A percentile compares a stretch with the other conserved stretches of the same genome.
phyloP scores from a whole-genome alignment of 1,139 yeast genomes.

The Hanseniaspora gamundiae region DNA sequence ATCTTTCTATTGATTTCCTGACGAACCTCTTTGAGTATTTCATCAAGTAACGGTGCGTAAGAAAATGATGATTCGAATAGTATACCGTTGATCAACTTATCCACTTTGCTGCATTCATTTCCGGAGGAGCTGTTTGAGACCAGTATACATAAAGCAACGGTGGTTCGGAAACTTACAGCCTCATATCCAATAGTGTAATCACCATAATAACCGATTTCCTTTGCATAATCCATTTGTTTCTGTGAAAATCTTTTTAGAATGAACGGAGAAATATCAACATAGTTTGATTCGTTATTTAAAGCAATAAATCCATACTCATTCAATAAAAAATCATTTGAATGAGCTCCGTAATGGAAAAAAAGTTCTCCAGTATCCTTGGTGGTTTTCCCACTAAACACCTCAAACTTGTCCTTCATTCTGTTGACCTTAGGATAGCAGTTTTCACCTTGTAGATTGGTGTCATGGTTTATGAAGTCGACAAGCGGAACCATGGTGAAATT shows the following conservation, averaged over 20 bases:
- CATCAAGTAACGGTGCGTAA: neutral
- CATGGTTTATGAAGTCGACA: constrained; percentile 81
- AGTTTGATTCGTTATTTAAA: constrained; percentile 53
- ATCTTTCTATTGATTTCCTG: neutral
- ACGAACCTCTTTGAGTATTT: neutral
- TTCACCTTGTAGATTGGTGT: constrained; percentile 27
- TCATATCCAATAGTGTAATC: constrained; percentile 53
- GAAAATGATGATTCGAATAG: constrained; percentile 12
- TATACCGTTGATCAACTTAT: constrained; percentile 15
- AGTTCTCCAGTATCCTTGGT: constrained; percentile 40
- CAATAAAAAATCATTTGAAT: constrained; percentile 65
- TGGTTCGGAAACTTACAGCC: constrained; percentile 58
- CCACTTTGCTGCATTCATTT: constrained; percentile 15
- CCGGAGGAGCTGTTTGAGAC: constrained; percentile 8
- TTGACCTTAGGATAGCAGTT: constrained; percentile 18
- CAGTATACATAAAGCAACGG: constrained; percentile 51
- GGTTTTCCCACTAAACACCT: constrained; percentile 15
- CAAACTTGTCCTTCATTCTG: constrained; percentile 14
- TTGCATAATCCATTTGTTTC: constrained; percentile 35
- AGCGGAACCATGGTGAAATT: constrained; percentile 86
- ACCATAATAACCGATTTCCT: constrained; percentile 45
- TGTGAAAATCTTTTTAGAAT: constrained; percentile 30
- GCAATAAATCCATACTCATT: constrained; percentile 80
- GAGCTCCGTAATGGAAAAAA: constrained; percentile 75
- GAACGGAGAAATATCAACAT: constrained; percentile 45